Percentiles rank a stretch among this genome's conserved stretches.
phyloP scores from a whole-genome alignment of 1,139 yeast species.

The Arxiozyma slooffiae region DNA sequence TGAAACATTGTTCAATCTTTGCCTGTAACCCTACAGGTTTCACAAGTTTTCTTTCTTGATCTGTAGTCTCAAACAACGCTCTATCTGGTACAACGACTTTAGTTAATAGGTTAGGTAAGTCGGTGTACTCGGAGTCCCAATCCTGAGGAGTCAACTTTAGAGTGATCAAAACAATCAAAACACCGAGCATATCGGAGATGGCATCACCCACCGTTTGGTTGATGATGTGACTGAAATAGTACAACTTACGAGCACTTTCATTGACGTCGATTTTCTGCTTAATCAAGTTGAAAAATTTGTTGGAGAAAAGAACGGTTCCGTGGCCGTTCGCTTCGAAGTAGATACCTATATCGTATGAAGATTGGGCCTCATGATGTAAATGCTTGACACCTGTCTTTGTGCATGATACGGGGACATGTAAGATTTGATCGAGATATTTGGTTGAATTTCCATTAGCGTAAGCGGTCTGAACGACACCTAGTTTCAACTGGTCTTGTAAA shows the following conservation, averaged over 20 bases:
- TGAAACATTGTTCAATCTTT: slow-evolving; percentile 57
- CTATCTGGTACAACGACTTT: slow-evolving; percentile 82
- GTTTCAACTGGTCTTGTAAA: slow-evolving; percentile 34
- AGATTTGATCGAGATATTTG: slow-evolving; percentile 48
- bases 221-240: slow-evolving; percentile 51
- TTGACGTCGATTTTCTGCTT: slow-evolving; percentile 12
- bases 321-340: slow-evolving; percentile 99
- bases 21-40: slow-evolving; percentile 72
- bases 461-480: slow-evolving; percentile 95
- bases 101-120: slow-evolving; percentile 74
- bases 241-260: not conserved
- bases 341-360: slow-evolving; percentile 76
- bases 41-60: slow-evolving; percentile 76
- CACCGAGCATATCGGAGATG: slow-evolving; percentile 74
- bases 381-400: slow-evolving; percentile 97
- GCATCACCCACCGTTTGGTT: slow-evolving; percentile 98
- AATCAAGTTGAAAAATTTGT: slow-evolving; percentile 36
- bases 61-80: slow-evolving; percentile 66
- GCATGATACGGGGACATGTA: slow-evolving; percentile 73
- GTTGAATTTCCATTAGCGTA: slow-evolving; percentile 95
- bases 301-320: slow-evolving; percentile 83
- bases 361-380: slow-evolving; percentile 80
- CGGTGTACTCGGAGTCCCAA: slow-evolving; percentile 74
- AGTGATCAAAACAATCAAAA: slow-evolving; percentile 54
- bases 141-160: slow-evolving; percentile 49